These are phyloP conservation scores for Sarocladiaceae sp. DNA, from an alignment of 2,329 filamentous ascomycete species.

Conservation along the genomic window DNA sequence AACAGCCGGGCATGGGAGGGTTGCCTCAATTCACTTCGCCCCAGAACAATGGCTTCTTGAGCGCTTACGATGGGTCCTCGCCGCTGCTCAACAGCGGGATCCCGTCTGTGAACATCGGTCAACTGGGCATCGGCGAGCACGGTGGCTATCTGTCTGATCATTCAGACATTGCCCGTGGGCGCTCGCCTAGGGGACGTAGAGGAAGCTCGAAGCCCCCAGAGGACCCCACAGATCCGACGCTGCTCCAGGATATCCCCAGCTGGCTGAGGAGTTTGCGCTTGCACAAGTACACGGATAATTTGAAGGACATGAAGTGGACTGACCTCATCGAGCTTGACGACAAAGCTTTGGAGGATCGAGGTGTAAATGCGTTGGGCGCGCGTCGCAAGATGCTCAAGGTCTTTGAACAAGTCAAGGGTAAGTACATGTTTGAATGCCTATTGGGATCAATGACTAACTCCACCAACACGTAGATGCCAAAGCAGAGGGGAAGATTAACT, in stretches of 20 bases:
- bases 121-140: slow-evolving; percentile 64
- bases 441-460: slow-evolving; percentile 15
- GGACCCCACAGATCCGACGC: slow-evolving; percentile 85
- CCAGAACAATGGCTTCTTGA: slow-evolving; percentile 90
- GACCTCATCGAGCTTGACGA: slow-evolving; percentile 91
- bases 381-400: slow-evolving; percentile 98
- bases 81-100: slow-evolving; percentile 69
- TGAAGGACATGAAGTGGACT: slow-evolving; percentile 96
- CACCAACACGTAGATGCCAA: slow-evolving; percentile 55
- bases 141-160: slow-evolving; percentile 94
- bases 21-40: slow-evolving; percentile 76
- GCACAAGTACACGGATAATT: slow-evolving; percentile 97
- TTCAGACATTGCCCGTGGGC: slow-evolving; percentile 83
- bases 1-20: slow-evolving; percentile 50
- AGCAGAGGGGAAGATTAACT: slow-evolving; percentile 64
- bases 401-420: slow-evolving; percentile 90
- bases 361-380: slow-evolving; percentile 91
- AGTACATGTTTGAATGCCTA: slow-evolving; percentile 15
- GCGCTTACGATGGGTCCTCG: slow-evolving; percentile 75
- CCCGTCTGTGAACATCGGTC: slow-evolving; percentile 64
- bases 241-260: slow-evolving; percentile 91
- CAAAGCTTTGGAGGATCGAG: slow-evolving; percentile 84
- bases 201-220: slow-evolving; percentile 97
- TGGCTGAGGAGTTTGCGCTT: slow-evolving; percentile 93
- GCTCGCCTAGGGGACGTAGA: slow-evolving; percentile 85